Evolutionary conservation across 208 protist species (phyloP).

Genomic region (Balamuthia mandrillaris): DNA sequence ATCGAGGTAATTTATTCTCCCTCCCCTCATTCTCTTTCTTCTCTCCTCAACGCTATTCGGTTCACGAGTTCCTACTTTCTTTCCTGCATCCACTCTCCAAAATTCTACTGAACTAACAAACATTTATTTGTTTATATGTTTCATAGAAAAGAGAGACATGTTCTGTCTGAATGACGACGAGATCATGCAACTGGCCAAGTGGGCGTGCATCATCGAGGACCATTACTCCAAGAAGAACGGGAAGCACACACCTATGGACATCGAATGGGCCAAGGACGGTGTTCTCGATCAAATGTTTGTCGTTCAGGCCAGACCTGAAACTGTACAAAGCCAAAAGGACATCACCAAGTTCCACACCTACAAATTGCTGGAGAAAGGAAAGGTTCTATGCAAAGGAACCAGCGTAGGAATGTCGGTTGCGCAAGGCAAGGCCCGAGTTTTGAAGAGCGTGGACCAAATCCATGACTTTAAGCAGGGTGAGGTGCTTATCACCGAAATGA

Average conservation of each 20-base stretch:
- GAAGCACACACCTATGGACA: slow-evolving; percentile 45
- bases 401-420: slow-evolving; percentile 23
- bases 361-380: neutral
- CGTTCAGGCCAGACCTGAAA: slow-evolving; percentile 59
- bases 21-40: too few species aligned
- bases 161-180: slow-evolving; percentile 45
- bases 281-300: slow-evolving; percentile 39
- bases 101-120: too few species aligned
- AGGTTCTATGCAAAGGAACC: slow-evolving; percentile 23
- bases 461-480: slow-evolving; percentile 31
- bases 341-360: neutral
- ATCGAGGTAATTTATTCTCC: too few species aligned
- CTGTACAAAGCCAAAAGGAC: slow-evolving; percentile 31
- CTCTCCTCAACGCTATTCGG: neutral
- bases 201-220: slow-evolving; percentile 43
- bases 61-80: neutral
- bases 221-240: slow-evolving; percentile 41
- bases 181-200: slow-evolving; percentile 45
- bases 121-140: too few species aligned
- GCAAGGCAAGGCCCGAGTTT: neutral
- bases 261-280: slow-evolving; percentile 46
- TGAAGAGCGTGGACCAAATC: slow-evolving; percentile 9
- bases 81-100: neutral
- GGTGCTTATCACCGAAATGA: slow-evolving; percentile 50
- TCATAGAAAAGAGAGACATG: too few species aligned